Evolutionary conservation across 345 rosid genomes (phyloP).

Genomic region (Dipteronia dyeriana): DNA sequence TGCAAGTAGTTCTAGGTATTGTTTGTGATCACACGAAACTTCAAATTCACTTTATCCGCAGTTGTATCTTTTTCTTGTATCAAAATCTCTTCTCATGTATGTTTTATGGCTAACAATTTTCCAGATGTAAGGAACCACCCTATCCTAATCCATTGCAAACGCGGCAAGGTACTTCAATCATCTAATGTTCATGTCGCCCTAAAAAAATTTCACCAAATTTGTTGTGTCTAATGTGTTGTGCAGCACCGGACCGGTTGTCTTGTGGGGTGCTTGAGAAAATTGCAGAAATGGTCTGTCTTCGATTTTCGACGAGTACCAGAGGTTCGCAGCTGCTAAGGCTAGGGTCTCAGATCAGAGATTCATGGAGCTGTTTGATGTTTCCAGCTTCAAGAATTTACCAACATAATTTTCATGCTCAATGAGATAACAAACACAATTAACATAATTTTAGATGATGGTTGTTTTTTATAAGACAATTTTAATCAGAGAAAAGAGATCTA

Average conservation of each 20-base stretch:
- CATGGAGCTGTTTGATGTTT: conserved; percentile 61
- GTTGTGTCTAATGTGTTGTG: not conserved
- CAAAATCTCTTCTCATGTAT: conserved; percentile 11
- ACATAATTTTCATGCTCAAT: conserved; percentile 48
- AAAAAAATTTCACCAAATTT: not conserved
- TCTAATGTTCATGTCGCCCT: not conserved
- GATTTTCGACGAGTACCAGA: conserved; percentile 74
- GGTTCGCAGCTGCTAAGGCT: conserved; percentile 67
- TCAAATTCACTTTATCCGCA: not conserved
- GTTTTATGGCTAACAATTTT: not conserved
- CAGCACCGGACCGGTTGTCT: conserved; percentile 85
- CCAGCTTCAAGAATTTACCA: conserved; percentile 51
- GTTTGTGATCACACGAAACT: not conserved
- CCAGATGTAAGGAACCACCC: conserved; percentile 75
- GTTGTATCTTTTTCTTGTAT: not conserved
- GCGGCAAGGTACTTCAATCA: conserved; percentile 64
- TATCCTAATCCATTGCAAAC: conserved; percentile 70
- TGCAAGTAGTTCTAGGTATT: conserved; percentile 68
- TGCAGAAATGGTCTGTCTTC: conserved; percentile 81
- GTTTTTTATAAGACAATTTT: no score
- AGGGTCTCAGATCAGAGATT: conserved; percentile 76
- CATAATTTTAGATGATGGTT: no score
- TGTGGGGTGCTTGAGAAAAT: conserved; percentile 73
- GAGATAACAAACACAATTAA: conserved; percentile 7
- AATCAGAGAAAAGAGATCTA: no score